Base-by-base conservation (phyloP, 2,329 filamentous ascomycete species). In the Westerdykella ornata region DNA sequence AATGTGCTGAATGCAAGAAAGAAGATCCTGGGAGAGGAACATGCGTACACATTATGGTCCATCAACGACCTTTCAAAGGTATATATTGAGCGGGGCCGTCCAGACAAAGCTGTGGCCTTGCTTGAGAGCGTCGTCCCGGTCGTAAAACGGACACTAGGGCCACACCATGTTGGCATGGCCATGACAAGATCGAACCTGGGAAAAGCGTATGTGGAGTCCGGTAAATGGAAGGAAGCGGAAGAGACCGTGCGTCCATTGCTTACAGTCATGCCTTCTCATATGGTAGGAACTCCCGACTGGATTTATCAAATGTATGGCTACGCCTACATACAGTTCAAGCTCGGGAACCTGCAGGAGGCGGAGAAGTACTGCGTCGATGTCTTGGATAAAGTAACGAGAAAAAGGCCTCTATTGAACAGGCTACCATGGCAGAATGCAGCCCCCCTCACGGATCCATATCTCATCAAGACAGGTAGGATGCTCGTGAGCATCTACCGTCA, bases 171-270 rank as follows among this genome's bases (percentile, higher is more conserved):
- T 4, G 53, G 51, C 2, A 47, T 59, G 50, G 40, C 26, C 29
- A 55, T 62, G 59, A 59, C 56, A 26, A 49, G 47, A 41, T 49
- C 45, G 15, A 61, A 59, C 37, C 51, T 61, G 28, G 55, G 49
- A 16, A 45, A 49, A 43, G 56, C 55, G 14, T 53, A 53, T 36
- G 44, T 48, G 17, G 20, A 44, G 15, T 44, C 45, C 22, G 39
- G 36, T 18, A 40, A 39, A 39, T 55, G 45, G 45, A 35, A 41
- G 19, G 44, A 51, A 31, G 54, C 54, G 13, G 54, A 54, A 45
- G 49, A 51, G 30, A 42, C 30, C 3, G 29, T 45, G 18, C 38
- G 44, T 13, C 38, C 28, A 15, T 30, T 48, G 16, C 38, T 56
- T 26, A 38, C 42, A 13, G 16, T 15, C 16, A 30, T 45, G 16